Evolutionary conservation across 2,329 filamentous ascomycete species (phyloP).

Genomic region (Triangularia verruculosa): DNA sequence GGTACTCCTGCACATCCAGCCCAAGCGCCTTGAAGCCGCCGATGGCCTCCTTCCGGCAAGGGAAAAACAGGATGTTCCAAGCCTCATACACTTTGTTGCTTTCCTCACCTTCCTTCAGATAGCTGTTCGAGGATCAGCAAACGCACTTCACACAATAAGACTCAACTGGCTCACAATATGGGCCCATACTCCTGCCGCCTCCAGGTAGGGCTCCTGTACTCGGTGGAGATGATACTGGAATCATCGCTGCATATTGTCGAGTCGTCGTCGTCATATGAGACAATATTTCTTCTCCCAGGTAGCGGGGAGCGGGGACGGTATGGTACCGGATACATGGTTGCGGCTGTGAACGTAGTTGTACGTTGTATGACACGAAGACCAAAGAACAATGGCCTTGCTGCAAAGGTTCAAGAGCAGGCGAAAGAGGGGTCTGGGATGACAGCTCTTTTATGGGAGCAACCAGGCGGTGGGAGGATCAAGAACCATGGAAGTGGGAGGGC

Average conservation of each 20-base stretch:
- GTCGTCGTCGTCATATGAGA: constrained; percentile 1
- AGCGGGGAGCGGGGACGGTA: background rate
- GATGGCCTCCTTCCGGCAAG: constrained; percentile 11
- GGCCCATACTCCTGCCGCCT: background rate
- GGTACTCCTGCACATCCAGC: constrained; percentile 14
- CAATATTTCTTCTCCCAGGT: background rate
- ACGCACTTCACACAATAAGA: no score
- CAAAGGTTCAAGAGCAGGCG: background rate
- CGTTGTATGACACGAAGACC: background rate
- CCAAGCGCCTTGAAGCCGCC: constrained; percentile 24
- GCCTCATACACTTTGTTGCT: constrained; percentile 30
- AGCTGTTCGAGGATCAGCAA: constrained; percentile 17
- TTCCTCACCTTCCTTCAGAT: constrained; percentile 20
- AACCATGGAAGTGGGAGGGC: background rate
- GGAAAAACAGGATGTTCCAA: constrained; percentile 25
- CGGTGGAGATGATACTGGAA: background rate
- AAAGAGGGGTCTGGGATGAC: background rate
- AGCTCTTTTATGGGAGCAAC: constrained; percentile 6
- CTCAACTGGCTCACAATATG: constrained; percentile 3
- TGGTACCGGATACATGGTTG: background rate
- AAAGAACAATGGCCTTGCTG: background rate
- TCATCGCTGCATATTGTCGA: constrained; percentile 3
- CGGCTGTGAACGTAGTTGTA: background rate
- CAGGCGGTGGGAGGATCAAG: background rate
- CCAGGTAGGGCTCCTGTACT: background rate